Base-by-base conservation (phyloP, 495 filamentous ascomycete genomes). In the Saxophila tyrrhenica region DNA sequence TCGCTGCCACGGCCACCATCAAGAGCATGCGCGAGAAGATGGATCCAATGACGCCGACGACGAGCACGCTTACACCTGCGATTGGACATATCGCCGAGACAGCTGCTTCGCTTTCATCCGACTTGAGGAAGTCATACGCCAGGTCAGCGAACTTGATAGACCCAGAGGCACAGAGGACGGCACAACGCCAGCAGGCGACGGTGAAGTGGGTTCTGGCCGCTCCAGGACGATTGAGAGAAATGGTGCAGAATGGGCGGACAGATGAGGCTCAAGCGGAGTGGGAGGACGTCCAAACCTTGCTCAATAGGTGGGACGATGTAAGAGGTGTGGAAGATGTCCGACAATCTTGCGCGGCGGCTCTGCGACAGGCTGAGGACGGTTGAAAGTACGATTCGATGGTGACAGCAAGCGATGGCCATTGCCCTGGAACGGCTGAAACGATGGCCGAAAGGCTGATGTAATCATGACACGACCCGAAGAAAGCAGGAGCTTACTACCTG, bases 1-100 rank as follows among this genome's bases (percentile, higher is more conserved):
- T 98, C 57, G 78, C 81, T 17, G 92, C 92, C 16, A 96, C 94
- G 15, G 89, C 95, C 67, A 97, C 91, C 13, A 98, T 98, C 64
- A 78, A 87, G 22, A 84, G 82, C 65, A 90, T 90, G 86, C 69
- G 84, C 38, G 70, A 74, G 19, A 84, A 80, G 60, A 89, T 87
- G 85, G 81, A 84, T 54, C 81, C 81, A n/a, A 62, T 86, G 51
- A 79, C 78, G 43, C 80, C 84, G 17, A 79, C 82, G 60, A 82
- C 83, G 0, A 77, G 78, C 43, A 91, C 84, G 7, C 70, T 96
- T 24, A 80, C 84, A 45, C 79, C 82, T 24, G 84, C 87, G 8
- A 85, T 96, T 63, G 77, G 75, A 0, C 84, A 86, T 64, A 87
- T 96, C 52, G 91, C 87, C 46, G 80, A 84, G 68, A 83, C 82